Percentiles rank a stretch among this genome's conserved stretches.
Conservation (phyloP, 345 rosid genomes). For the Theobroma cacao region DNA sequence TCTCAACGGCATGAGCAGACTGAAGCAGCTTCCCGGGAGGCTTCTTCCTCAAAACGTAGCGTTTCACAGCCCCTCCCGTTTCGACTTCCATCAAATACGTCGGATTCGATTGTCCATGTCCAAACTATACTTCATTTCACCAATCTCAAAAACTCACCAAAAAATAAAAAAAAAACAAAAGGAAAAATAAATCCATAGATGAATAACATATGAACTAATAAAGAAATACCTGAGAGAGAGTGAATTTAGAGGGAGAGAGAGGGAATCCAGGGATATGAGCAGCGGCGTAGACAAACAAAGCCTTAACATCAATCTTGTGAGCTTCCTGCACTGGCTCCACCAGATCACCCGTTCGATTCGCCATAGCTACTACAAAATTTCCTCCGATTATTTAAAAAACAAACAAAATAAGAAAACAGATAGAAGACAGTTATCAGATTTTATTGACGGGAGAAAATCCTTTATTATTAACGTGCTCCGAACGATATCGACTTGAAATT, state of each 20-base stretch:
- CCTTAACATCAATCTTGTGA: constrained; percentile 55
- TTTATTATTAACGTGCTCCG: too few relatives aligned
- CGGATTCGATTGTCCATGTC: constrained; percentile 93
- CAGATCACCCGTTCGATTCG: constrained; percentile 57
- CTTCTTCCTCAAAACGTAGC: constrained; percentile 91
- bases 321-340: constrained; percentile 46
- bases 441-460: too few relatives aligned
- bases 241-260: constrained; percentile 48
- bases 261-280: constrained; percentile 72
- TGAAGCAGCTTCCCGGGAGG: constrained; percentile 82
- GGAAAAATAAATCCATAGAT: background rate
- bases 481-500: too few relatives aligned
- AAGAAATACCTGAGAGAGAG: constrained; percentile 54
- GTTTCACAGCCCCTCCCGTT: constrained; percentile 44
- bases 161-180: background rate
- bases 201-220: too few relatives aligned
- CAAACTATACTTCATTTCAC: constrained; percentile 44
- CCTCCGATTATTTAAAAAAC: too few relatives aligned
- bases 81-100: constrained; percentile 72
- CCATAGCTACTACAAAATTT: constrained; percentile 47
- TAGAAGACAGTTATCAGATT: too few relatives aligned
- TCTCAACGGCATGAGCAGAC: constrained; percentile 93
- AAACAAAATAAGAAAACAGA: too few relatives aligned
- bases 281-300: constrained; percentile 56
- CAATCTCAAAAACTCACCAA: background rate